Percentiles rank a stretch among this genome's conserved stretches.
These are phyloP conservation scores for Polyporus tsugae DNA, from an alignment of 1,284 basidiomycete genomes.

Conservation along the genomic window DNA sequence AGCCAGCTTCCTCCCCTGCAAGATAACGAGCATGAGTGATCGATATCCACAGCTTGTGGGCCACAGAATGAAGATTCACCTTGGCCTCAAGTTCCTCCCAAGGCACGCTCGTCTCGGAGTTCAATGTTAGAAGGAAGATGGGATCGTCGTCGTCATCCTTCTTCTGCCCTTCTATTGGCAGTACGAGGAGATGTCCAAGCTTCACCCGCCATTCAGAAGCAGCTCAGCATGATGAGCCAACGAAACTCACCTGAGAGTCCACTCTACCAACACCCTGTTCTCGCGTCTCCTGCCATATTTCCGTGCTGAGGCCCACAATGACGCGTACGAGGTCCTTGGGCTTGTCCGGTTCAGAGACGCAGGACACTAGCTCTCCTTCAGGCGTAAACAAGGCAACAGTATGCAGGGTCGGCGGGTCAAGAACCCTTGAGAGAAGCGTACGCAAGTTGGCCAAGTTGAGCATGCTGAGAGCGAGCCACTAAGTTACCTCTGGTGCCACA, in stretches of 20 bases:
- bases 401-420: slow-evolving; percentile 61
- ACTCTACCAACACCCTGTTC: slow-evolving; percentile 70
- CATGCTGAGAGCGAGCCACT: slow-evolving; percentile 46
- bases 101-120: slow-evolving; percentile 61
- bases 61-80: slow-evolving; percentile 47
- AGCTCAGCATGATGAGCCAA: no score
- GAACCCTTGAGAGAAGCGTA: slow-evolving; percentile 62
- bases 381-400: slow-evolving; percentile 70
- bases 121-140: slow-evolving; percentile 73
- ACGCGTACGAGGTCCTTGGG: slow-evolving; percentile 78
- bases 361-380: slow-evolving; percentile 68
- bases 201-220: not conserved
- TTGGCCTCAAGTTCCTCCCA: slow-evolving; percentile 72
- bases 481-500: not conserved
- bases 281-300: slow-evolving; percentile 78
- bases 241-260: slow-evolving; percentile 50
- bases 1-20: slow-evolving; percentile 63
- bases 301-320: slow-evolving; percentile 71
- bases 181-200: slow-evolving; percentile 74
- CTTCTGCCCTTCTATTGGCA: slow-evolving; percentile 46
- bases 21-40: not conserved
- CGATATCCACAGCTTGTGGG: slow-evolving; percentile 9
- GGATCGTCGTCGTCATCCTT: slow-evolving; percentile 45
- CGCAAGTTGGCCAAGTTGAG: slow-evolving; percentile 68
- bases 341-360: slow-evolving; percentile 55